Evolutionary conservation across 2,329 filamentous ascomycete species (phyloP).

Genomic region (Talaromyces albobiverticillius): DNA sequence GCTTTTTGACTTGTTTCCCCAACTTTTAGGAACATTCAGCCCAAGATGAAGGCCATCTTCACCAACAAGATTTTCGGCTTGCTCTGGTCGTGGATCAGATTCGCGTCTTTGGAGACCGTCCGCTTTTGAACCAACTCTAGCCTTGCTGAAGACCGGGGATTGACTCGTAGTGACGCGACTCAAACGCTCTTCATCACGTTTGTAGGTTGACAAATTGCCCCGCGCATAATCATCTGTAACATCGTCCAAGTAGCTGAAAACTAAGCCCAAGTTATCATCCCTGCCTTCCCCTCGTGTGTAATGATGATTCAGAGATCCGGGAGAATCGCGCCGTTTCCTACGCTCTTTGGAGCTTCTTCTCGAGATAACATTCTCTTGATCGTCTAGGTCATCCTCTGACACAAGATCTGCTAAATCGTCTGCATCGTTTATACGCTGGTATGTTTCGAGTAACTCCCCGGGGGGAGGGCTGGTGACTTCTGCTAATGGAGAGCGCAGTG

Average conservation of each 20-base stretch:
- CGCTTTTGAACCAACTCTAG: conserved; percentile 29
- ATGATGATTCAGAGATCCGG: conserved; percentile 19
- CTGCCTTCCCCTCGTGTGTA: conserved; percentile 10
- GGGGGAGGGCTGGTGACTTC: conserved; percentile 35
- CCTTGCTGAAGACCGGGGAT: conserved; percentile 41
- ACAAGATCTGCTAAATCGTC: conserved; percentile 34
- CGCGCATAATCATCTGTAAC: conserved; percentile 32
- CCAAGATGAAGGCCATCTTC: conserved; percentile 27
- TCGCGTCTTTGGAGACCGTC: conserved; percentile 38
- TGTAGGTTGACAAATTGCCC: conserved; percentile 33
- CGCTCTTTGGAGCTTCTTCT: conserved; percentile 16
- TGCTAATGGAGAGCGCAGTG: conserved; percentile 30
- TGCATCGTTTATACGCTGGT: conserved; percentile 38
- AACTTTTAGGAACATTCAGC: conserved; percentile 36
- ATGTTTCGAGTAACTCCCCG: conserved; percentile 36
- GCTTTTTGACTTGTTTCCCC: conserved; percentile 33
- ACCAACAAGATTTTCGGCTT: conserved; percentile 16
- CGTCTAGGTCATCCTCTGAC: conserved; percentile 27
- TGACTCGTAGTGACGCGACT: conserved; percentile 36
- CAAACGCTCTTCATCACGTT: conserved; percentile 38
- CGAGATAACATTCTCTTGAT: conserved; percentile 15
- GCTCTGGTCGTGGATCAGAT: conserved; percentile 20
- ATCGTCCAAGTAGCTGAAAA: conserved; percentile 34
- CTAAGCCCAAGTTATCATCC: conserved; percentile 23
- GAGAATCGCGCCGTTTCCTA: conserved; percentile 23